A percentile compares a stretch with the other conserved stretches of the same genome.
Conservation (phyloP, 2,329 filamentous ascomycete genomes). For the Colletotrichum sp. region DNA sequence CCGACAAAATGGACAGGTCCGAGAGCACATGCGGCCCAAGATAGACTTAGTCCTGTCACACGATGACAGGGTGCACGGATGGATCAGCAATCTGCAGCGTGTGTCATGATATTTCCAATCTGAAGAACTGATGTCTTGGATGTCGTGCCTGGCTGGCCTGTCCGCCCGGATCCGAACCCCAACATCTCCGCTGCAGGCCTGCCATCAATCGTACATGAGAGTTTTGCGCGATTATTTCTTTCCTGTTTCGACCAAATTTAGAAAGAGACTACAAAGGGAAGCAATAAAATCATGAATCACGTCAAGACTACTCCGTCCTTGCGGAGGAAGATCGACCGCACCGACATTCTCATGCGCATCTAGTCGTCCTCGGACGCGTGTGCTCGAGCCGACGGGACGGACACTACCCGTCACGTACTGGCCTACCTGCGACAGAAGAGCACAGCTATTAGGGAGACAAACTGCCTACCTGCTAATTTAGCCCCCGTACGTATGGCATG, state of each 20-base stretch:
- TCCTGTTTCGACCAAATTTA: neutral
- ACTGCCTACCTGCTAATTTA: neutral
- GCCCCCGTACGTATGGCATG: neutral
- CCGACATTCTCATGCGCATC: neutral
- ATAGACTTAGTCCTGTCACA: neutral
- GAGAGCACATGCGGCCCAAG: neutral
- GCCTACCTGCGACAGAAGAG: neutral
- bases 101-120: neutral
- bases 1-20: neutral
- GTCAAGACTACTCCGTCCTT: neutral
- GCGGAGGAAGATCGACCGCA: neutral
- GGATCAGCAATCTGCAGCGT: neutral
- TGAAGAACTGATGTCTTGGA: neutral
- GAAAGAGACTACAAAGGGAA: neutral
- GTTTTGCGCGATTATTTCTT: neutral
- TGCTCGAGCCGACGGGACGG: neutral
- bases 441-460: neutral
- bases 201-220: neutral
- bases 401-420: neutral
- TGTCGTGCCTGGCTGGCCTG: neutral
- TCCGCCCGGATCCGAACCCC: neutral
- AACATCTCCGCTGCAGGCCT: neutral
- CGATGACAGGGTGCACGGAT: neutral
- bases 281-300: neutral
- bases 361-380: neutral